Evolutionary conservation across 2,329 filamentous ascomycete species (phyloP), one percentile per base, ranked within the genome.

Genomic region (Aspergillus puulaauensis): DNA sequence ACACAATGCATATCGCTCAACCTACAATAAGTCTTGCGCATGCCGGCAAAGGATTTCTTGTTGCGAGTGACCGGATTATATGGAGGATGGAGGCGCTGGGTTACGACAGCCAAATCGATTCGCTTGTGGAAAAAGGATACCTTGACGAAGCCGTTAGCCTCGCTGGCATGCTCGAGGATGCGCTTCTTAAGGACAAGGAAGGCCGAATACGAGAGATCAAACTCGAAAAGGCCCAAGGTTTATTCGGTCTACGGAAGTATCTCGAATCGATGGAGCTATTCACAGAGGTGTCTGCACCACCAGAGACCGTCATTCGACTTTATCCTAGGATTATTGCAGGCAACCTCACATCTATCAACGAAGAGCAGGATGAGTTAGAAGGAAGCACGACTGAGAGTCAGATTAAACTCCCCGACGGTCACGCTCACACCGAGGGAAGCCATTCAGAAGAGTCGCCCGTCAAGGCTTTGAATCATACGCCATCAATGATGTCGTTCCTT

Each of bases 41-140:
- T 76, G 93, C 92, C 0, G 95, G 91, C 3, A 99, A 99, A 72
- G 93, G 93, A 0, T 99, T 99, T 67, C 84, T 98, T 58, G 92
- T 98, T 52, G 89, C 89, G 19, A 97, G 93, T 70, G 95, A 98
- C 56, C 84, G 95, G 45, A 89, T 84, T 35, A 90, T 99, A 39
- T 99, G 95, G 95, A 89, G 95, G 66, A 98, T 99, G 95, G 90
- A 88, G 62, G 90, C 93, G 3, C 86, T 93, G 39, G 90, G 93
- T 64, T 99, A 99, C 70, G 91, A 96, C 71, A 86, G 87, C 2
- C 95, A 99, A 70, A 86, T 98, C 21, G 85, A 92, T 59, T 86
- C 95, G 63, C 82, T 99, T 24, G 86, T 96, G 1, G 83, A 87
- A 19, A 85, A 83, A 59, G 86, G 83, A 9, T 84, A 86, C 59